Evolutionary conservation across 805 yeast species (phyloP).

Genomic region (Tetrapisispora phaffii): DNA sequence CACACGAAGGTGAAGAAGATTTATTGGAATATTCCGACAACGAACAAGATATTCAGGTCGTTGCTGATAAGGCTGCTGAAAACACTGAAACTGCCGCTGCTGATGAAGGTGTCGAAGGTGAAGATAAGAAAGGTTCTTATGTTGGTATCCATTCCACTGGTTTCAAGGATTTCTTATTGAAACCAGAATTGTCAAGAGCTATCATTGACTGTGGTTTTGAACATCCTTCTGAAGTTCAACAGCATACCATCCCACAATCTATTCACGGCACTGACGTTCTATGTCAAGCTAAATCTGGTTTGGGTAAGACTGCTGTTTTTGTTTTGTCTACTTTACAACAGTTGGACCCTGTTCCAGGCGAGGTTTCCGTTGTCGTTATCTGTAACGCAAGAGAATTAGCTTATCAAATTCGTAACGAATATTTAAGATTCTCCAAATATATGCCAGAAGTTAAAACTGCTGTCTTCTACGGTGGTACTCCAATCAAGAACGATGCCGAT

Average conservation of each 20-base stretch:
- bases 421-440: conserved; percentile 93
- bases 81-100: conserved; percentile 23
- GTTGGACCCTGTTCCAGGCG: conserved; percentile 95
- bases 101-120: conserved; percentile 38
- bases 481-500: conserved; percentile 76
- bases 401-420: conserved; percentile 94
- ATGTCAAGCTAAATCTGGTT: conserved; percentile 99
- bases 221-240: conserved; percentile 99
- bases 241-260: conserved; percentile 95
- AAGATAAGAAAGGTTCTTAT: conserved; percentile 89
- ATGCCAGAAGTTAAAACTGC: conserved; percentile 97
- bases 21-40: conserved; percentile 96
- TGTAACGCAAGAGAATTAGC: conserved; percentile 99
- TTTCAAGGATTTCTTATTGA: conserved; percentile 91
- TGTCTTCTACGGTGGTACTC: conserved; percentile 94
- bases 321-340: conserved; percentile 94
- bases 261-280: conserved; percentile 94
- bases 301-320: conserved; percentile 97
- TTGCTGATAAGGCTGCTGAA: conserved; percentile 30
- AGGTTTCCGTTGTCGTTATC: conserved; percentile 84
- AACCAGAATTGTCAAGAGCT: conserved; percentile 95
- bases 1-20: conserved; percentile 98
- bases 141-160: conserved; percentile 98
- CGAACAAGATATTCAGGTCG: conserved; percentile 79
- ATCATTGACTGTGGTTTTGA: conserved; percentile 98